Evolutionary conservation across 805 yeast genomes (phyloP), one percentile per base, ranked within the genome.

Genomic region (Cyberlindnera misumaiensis): DNA sequence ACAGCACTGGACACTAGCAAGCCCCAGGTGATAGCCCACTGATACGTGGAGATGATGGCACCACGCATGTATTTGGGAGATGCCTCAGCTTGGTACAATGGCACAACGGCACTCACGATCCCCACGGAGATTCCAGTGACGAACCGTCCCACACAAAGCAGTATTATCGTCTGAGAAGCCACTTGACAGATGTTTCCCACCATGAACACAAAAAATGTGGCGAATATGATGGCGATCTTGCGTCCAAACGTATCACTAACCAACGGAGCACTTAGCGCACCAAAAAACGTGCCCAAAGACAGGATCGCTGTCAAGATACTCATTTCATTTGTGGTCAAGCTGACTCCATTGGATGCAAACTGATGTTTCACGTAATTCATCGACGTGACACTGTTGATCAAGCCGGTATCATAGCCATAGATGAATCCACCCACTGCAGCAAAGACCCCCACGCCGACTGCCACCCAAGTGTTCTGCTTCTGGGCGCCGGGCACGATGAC

Each of bases 21-120:
- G 0, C 94, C 94, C 93, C 93, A 83, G 0, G 94, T 85, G 42
- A 86, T 82, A 11, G 94, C 93, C 90, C 94, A 86, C 59, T 84
- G 94, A 58, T 83, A 84, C 1, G 84, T 74, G 38, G 82, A 83
- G 40, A 83, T 85, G 55, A 83, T 75, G 2, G 89, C 79, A 47
- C 94, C 93, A 68, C 94, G 72, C 32, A 82, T 75, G 72, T 80
- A 75, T 56, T 79, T 81, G 1, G 87, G 88, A 1, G 90, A 80
- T 0, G 88, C 80, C 57, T 84, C 94, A 13, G 93, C 86, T 60
- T 84, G 94, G 52, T 83, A 84, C 34, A 83, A 60, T 1, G 94
- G 94, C 2, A 83, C 87, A 32, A 80, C 83, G 12, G 93, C 93
- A 3, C 89, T 81, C 17, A 83, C 67, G n/a, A 81, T 66, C 12